A percentile compares a stretch with the other conserved stretches of the same genome.
Conservation (phyloP, 2,329 filamentous ascomycete species). For the Fusarium subglutinans region DNA sequence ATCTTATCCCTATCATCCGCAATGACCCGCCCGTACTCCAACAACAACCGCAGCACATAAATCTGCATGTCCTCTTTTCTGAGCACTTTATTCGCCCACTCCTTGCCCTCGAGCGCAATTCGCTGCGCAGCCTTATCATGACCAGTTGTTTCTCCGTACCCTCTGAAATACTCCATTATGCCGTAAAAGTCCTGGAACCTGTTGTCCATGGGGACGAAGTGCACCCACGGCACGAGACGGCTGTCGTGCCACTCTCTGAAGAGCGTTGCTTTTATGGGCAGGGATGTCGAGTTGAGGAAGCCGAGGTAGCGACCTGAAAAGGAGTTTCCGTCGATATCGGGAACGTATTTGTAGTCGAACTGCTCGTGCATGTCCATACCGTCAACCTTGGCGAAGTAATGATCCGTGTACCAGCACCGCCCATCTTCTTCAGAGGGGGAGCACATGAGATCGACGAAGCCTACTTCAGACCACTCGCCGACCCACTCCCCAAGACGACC, state of each 20-base stretch:
- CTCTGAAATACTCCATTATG: conserved; percentile 79
- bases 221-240: conserved; percentile 78
- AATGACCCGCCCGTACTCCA: conserved; percentile 69
- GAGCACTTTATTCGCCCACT: conserved; percentile 75
- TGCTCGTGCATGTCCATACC: conserved; percentile 60
- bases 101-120: conserved; percentile 72
- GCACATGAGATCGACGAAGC: conserved; percentile 66
- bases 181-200: conserved; percentile 76
- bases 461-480: conserved; percentile 58
- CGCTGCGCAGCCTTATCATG: conserved; percentile 68
- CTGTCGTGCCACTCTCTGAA: conserved; percentile 85
- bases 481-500: conserved; percentile 61
- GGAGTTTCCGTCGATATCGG: conserved; percentile 80
- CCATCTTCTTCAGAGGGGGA: conserved; percentile 48
- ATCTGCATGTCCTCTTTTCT: conserved; percentile 78
- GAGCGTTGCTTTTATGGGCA: conserved; percentile 81
- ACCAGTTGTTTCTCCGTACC: conserved; percentile 57
- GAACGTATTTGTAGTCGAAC: conserved; percentile 73
- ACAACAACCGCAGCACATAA: conserved; percentile 71
- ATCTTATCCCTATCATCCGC: conserved; percentile 62
- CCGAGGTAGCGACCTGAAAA: conserved; percentile 75
- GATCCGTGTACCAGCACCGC: conserved; percentile 59
- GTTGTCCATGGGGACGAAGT: conserved; percentile 84
- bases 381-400: conserved; percentile 53
- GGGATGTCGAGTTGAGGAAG: conserved; percentile 73